phyloP scores from a whole-genome alignment of 164 flowering plant genomes.

The Stephania yunnanensis region DNA sequence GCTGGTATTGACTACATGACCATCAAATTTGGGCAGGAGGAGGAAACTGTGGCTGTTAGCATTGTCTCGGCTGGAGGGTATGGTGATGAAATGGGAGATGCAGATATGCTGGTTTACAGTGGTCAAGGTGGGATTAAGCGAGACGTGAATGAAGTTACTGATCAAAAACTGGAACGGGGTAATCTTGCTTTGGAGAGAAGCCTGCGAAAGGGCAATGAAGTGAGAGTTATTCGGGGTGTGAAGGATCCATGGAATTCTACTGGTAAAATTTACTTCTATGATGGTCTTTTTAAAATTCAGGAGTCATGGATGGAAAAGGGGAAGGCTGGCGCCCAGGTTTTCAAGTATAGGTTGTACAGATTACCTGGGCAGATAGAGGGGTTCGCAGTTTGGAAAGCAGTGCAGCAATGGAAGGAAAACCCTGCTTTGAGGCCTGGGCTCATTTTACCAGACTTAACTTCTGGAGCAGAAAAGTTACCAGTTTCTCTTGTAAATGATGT shows the following conservation, averaged over 20 bases:
- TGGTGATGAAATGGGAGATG: conserved; percentile 41
- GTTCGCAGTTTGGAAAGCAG: conserved; percentile 37
- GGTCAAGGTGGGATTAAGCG: conserved; percentile 48
- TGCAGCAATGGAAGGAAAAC: conserved; percentile 38
- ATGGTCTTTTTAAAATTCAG: conserved; percentile 48
- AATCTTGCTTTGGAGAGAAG: conserved; percentile 58
- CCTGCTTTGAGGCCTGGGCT: conserved; percentile 26
- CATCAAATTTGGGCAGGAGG: conserved; percentile 27
- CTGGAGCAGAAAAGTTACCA: conserved; percentile 42
- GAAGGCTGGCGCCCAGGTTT: conserved; percentile 38
- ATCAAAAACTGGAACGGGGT: conserved; percentile 61
- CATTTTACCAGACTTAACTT: conserved; percentile 41
- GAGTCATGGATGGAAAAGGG: conserved; percentile 50
- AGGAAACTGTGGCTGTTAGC: conserved; percentile 47
- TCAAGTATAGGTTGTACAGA: conserved; percentile 45
- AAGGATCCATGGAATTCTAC: conserved; percentile 26
- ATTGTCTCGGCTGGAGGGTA: conserved; percentile 54
- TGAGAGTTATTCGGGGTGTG: conserved; percentile 48
- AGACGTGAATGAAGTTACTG: conserved; percentile 23
- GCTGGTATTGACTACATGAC: conserved; percentile 52
- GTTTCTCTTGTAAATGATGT: conserved; percentile 53
- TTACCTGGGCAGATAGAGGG: conserved; percentile 46
- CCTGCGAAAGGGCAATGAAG: conserved; percentile 35
- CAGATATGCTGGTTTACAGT: conserved; percentile 43
- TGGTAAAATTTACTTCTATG: conserved; percentile 41